phyloP scores from a whole-genome alignment of 2,329 filamentous ascomycete species.

The Escovopsis weberi region DNA sequence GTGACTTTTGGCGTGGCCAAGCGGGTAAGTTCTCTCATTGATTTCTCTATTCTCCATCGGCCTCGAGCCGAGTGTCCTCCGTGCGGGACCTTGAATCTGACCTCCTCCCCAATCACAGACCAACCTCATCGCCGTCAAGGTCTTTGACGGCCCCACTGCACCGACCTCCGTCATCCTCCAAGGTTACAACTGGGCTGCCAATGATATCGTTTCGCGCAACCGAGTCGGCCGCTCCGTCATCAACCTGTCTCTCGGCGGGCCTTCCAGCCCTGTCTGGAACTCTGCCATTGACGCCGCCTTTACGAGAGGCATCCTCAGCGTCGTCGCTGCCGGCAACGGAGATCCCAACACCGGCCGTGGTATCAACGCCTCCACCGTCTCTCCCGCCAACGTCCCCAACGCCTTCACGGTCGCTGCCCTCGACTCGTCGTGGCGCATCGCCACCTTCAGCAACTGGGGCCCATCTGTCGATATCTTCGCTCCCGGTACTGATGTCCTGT shows the following conservation, averaged over 20 bases:
- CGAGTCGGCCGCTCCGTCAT: constrained; percentile 31
- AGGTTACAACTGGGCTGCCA: constrained; percentile 25
- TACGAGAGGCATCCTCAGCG: constrained; percentile 31
- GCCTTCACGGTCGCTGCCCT: constrained; percentile 41
- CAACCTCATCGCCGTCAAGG: constrained; percentile 30
- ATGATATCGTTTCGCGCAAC: constrained; percentile 23
- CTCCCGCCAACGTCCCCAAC: constrained; percentile 31
- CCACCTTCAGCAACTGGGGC: constrained; percentile 37
- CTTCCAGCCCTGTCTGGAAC: constrained; percentile 32
- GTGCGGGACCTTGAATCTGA: too few relatives aligned
- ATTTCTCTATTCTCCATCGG: too few relatives aligned
- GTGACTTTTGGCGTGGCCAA: constrained; percentile 32
- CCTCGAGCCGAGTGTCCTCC: too few relatives aligned
- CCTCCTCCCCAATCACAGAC: constrained; percentile 1
- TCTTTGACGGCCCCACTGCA: constrained; percentile 18
- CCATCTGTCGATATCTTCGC: constrained; percentile 34
- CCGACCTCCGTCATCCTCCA: constrained; percentile 12
- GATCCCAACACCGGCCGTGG: constrained; percentile 12
- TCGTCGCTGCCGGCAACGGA: constrained; percentile 40
- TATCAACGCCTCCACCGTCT: constrained; percentile 21
- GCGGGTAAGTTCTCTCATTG: constrained; percentile 9
- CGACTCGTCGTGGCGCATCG: constrained; percentile 21
- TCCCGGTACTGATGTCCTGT: constrained; percentile 30
- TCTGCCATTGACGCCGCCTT: constrained; percentile 36
- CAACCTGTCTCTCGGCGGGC: constrained; percentile 38